Percentiles rank a stretch among this genome's conserved stretches.
Conservation (phyloP, 495 filamentous ascomycete species). For the Penicillium dipodomyicola region DNA sequence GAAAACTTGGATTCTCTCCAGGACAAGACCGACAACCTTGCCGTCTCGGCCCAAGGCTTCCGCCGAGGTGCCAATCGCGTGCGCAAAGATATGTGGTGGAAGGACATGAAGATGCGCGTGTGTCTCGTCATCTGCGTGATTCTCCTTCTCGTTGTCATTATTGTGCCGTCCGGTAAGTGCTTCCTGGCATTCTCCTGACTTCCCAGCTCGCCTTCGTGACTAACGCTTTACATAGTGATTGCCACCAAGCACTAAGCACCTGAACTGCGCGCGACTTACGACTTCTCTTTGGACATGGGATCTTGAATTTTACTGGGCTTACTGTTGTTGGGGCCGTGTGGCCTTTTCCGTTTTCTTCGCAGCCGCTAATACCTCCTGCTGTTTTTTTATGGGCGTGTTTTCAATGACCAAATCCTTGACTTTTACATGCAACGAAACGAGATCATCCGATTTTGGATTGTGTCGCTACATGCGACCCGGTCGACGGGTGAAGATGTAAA, state of each 20-base stretch:
- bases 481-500: constrained; percentile 47
- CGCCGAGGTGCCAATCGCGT: constrained; percentile 92
- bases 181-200: neutral
- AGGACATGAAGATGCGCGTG: constrained; percentile 99
- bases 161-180: constrained; percentile 71
- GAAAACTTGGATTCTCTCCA: constrained; percentile 85
- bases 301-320: constrained; percentile 33
- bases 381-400: constrained; percentile 44
- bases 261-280: constrained; percentile 27
- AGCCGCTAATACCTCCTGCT: constrained; percentile 46
- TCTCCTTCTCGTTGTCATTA: constrained; percentile 84
- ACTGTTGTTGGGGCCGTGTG: constrained; percentile 33
- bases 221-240: constrained; percentile 32
- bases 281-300: constrained; percentile 34
- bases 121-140: constrained; percentile 88
- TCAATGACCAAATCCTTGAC: constrained; percentile 42
- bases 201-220: constrained; percentile 6
- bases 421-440: constrained; percentile 35
- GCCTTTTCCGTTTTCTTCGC: constrained; percentile 36
- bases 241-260: constrained; percentile 32
- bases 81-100: constrained; percentile 92
- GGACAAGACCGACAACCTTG: constrained; percentile 94
- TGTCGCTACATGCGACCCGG: constrained; percentile 30
- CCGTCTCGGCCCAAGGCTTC: constrained; percentile 86
- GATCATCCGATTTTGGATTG: constrained; percentile 23